Evolutionary conservation across 2,329 filamentous ascomycete genomes (phyloP), one percentile per base, ranked within the genome.

Genomic region (Colletotrichum lini): DNA sequence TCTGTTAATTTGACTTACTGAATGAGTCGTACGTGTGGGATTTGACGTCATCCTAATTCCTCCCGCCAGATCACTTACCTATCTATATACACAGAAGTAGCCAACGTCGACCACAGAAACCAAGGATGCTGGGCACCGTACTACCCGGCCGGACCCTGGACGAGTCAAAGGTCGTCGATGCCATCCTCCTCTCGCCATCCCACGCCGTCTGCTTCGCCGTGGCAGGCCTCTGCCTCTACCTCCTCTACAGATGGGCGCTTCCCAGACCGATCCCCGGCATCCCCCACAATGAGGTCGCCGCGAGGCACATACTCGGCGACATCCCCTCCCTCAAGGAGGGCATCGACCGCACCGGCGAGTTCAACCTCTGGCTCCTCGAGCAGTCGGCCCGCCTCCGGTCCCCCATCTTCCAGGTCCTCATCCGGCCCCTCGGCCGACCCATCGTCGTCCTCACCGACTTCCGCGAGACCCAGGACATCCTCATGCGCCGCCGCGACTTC

Each of bases 381-480:
- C 67, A 72, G 44, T 56, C 70, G 15, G 30, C 45, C 21, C n/a
- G 81, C 77, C 78, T 82, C 57, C 73, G 82, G 7, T 81, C 80
- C 13, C 83, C 85, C 0, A 79, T 88, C 67, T 75, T 83, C 7
- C 87, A 89, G 73, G 76, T 84, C 7, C 88, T 88, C 74, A 75
- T 86, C 63, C 77, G 78, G 8, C 85, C 86, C 0, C 79, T 86
- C 18, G 72, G 74, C 1, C 78, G 77, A 38, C 87, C 86, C 2
- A 81, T 79, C 75, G 77, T 88, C 0, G 66, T 88, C 4, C 72
- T 88, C 4, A 77, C 80, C 23, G 85, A 86, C 67, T 73, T 70
- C 50, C 44, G 72, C 3, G 72, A 73, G 50, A 53, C 73, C 7
- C 82, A 85, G 73, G 84, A 86, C 73, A 79, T 87, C 53, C 79